phyloP scores from a whole-genome alignment of 768 basidiomycete species.

The Suillus bovinus region DNA sequence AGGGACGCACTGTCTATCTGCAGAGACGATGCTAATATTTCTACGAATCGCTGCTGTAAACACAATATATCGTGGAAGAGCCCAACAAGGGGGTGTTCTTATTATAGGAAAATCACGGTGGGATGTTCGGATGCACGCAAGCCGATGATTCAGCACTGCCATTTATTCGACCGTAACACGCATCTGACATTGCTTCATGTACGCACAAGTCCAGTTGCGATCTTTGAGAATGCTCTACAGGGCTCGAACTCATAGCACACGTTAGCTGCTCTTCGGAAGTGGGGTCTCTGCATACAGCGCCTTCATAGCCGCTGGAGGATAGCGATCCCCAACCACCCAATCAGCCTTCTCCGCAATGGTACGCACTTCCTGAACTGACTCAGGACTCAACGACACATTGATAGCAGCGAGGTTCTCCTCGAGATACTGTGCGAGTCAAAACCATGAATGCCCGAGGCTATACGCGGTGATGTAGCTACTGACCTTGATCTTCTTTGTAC shows the following conservation, averaged over 20 bases:
- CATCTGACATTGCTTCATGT: neutral
- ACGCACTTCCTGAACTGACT: slow-evolving; percentile 40
- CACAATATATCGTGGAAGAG: too few relatives aligned
- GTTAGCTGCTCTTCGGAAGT: neutral
- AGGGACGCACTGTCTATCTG: too few relatives aligned
- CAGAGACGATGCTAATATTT: too few relatives aligned
- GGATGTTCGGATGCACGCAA: neutral
- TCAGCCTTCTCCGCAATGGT: slow-evolving; percentile 34
- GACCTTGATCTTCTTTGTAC: slow-evolving; percentile 37
- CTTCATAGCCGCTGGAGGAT: slow-evolving; percentile 13
- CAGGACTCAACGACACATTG: slow-evolving; percentile 33
- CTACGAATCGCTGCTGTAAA: too few relatives aligned
- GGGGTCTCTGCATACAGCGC: slow-evolving; percentile 25
- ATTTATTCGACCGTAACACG: neutral
- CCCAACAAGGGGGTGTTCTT: too few relatives aligned
- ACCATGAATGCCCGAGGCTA: neutral
- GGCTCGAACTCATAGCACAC: neutral
- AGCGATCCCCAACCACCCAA: slow-evolving; percentile 26
- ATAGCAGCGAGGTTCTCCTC: slow-evolving; percentile 45
- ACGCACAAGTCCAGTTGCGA: neutral
- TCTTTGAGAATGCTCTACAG: neutral
- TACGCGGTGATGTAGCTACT: slow-evolving; percentile 1
- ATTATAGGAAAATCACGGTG: neutral
- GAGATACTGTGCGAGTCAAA: slow-evolving; percentile 35
- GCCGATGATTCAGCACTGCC: neutral